These are phyloP conservation scores for Pythium scleroteichum DNA, from an alignment of 352 stramenopile genomes.

Conservation along the genomic window DNA sequence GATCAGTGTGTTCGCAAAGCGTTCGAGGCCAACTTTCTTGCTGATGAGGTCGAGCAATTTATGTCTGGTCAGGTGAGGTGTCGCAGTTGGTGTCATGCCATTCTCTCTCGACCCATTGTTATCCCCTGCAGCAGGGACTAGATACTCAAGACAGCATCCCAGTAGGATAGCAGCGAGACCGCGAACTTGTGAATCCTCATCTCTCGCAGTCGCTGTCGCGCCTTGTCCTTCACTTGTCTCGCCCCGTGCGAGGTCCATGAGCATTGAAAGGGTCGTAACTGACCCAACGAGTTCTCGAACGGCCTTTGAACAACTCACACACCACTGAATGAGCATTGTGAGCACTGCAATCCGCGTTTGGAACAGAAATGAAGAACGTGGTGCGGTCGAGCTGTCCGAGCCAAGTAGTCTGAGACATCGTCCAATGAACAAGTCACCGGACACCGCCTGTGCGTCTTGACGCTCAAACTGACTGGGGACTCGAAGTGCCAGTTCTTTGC, in stretches of 20 bases:
- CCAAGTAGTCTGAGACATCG: conserved; percentile 51
- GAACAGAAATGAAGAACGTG: conserved; percentile 37
- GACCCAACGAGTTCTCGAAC: conserved; percentile 59
- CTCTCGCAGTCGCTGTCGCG: not conserved
- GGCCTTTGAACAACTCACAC: conserved; percentile 52
- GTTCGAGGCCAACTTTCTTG: conserved; percentile 56
- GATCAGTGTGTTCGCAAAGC: conserved; percentile 68
- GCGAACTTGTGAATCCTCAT: conserved; percentile 36
- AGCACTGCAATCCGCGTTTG: conserved; percentile 55
- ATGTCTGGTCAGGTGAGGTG: conserved; percentile 40
- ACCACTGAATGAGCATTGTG: conserved; percentile 62
- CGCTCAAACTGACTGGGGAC: conserved; percentile 52
- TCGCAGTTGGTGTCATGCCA: not conserved
- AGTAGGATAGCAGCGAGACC: conserved; percentile 55
- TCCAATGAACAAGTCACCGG: conserved; percentile 61
- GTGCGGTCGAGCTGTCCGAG: conserved; percentile 1
- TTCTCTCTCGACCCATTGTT: not conserved
- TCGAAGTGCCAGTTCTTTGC: conserved; percentile 70
- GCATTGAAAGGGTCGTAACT: conserved; percentile 55
- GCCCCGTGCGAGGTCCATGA: conserved; percentile 33
- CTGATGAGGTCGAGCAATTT: conserved; percentile 74
- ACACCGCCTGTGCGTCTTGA: conserved; percentile 45
- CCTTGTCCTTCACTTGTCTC: not conserved
- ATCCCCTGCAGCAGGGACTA: conserved; percentile 21
- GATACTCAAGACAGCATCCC: conserved; percentile 58